Percentiles rank a stretch among this genome's conserved stretches.
Evolutionary conservation across 441 rosid genomes (phyloP).

Genomic region (Eruca vesicaria): DNA sequence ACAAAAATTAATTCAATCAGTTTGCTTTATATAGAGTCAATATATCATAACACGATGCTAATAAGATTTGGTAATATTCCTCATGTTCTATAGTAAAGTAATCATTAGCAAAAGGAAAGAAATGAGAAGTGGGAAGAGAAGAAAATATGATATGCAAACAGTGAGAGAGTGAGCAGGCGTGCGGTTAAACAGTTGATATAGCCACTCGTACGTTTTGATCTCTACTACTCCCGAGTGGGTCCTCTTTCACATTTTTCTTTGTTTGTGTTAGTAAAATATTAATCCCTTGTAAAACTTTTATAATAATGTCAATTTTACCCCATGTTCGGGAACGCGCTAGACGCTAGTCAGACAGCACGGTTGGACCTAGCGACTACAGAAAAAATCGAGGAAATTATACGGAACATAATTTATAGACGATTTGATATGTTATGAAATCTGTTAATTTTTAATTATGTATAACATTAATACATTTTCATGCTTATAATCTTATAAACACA

Average conservation of each 20-base stretch:
- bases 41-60: neutral
- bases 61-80: neutral
- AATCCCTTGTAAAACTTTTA: too few relatives aligned
- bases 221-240: slow-evolving; percentile 11
- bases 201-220: slow-evolving; percentile 16
- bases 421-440: too few relatives aligned
- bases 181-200: slow-evolving; percentile 28
- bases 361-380: too few relatives aligned
- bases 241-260: neutral
- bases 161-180: slow-evolving; percentile 10
- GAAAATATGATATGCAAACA: slow-evolving; percentile 1
- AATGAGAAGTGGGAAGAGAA: neutral
- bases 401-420: too few relatives aligned
- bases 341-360: too few relatives aligned
- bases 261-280: neutral
- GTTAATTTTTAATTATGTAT: too few relatives aligned
- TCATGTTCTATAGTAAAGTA: slow-evolving; percentile 10
- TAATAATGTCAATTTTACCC: too few relatives aligned
- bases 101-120: neutral
- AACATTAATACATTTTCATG: too few relatives aligned
- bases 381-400: too few relatives aligned
- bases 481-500: too few relatives aligned
- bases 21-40: neutral
- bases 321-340: too few relatives aligned
- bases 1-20: neutral